These are phyloP conservation scores for Ustilaginoidea virens DNA, from an alignment of 2,329 filamentous ascomycete species.

Conservation along the genomic window DNA sequence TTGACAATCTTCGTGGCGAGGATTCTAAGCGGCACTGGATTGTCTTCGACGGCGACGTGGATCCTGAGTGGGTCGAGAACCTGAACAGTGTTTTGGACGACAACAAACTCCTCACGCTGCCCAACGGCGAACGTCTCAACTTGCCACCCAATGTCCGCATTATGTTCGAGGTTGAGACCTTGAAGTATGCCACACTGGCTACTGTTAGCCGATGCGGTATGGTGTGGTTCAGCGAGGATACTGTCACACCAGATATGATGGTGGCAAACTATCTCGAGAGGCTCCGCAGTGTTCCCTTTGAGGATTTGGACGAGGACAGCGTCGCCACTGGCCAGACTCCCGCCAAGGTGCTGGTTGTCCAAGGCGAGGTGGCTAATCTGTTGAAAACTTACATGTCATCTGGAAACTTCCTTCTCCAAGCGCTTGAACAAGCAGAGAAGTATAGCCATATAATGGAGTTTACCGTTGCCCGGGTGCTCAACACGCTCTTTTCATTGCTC, in stretches of 20 bases:
- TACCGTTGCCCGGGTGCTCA: slow-evolving; percentile 77
- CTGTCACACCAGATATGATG: slow-evolving; percentile 85
- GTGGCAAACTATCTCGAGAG: slow-evolving; percentile 79
- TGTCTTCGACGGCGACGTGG: slow-evolving; percentile 96
- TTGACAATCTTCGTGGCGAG: slow-evolving; percentile 95
- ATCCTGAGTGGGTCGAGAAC: slow-evolving; percentile 99
- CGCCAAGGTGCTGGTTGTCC: slow-evolving; percentile 63
- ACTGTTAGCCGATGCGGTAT: slow-evolving; percentile 99
- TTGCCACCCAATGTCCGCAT: slow-evolving; percentile 90
- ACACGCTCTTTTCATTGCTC: slow-evolving; percentile 84
- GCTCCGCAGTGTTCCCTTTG: slow-evolving; percentile 70
- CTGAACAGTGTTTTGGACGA: slow-evolving; percentile 98
- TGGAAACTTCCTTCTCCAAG: slow-evolving; percentile 68
- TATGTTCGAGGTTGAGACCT: slow-evolving; percentile 98
- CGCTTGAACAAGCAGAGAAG: slow-evolving; percentile 57
- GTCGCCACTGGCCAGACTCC: slow-evolving; percentile 61
- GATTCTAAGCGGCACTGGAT: slow-evolving; percentile 98
- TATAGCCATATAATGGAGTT: slow-evolving; percentile 99
- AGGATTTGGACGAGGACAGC: slow-evolving; percentile 89
- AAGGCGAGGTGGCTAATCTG: slow-evolving; percentile 65
- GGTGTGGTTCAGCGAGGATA: slow-evolving; percentile 99
- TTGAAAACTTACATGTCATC: slow-evolving; percentile 60
- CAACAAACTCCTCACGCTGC: slow-evolving; percentile 92
- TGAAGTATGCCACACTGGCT: slow-evolving; percentile 93
- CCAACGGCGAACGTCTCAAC: slow-evolving; percentile 95